Evolutionary conservation across 257 asterid genomes (phyloP).

Genomic region (Forsythia viridissima): DNA sequence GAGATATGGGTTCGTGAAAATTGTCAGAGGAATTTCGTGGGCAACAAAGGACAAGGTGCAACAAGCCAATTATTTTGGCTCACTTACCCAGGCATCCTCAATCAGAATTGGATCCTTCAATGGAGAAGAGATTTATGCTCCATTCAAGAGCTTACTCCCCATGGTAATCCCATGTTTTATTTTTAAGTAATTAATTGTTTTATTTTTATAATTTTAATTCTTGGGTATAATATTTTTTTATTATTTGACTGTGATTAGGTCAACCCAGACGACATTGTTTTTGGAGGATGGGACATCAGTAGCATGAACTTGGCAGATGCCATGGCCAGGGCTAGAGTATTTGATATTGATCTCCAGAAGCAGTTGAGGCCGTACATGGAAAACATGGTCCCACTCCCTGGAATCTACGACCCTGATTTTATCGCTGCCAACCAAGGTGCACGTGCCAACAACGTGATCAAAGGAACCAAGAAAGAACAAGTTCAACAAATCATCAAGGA

Average conservation of each 20-base stretch:
- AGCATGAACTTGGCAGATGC: conserved; percentile 94
- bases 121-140: conserved; percentile 98
- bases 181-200: not conserved
- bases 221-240: conserved; percentile 5
- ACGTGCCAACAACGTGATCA: conserved; percentile 85
- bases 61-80: conserved; percentile 92
- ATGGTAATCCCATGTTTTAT: conserved; percentile 51
- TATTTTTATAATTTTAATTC: not conserved
- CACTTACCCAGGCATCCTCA: conserved; percentile 89
- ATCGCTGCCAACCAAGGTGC: conserved; percentile 96
- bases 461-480: conserved; percentile 87
- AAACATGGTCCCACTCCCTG: conserved; percentile 97
- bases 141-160: conserved; percentile 94
- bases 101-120: conserved; percentile 90
- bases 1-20: conserved; percentile 24
- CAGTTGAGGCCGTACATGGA: conserved; percentile 99
- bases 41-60: conserved; percentile 95
- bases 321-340: conserved; percentile 91
- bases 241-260: conserved; percentile 54
- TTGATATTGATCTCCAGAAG: conserved; percentile 91
- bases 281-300: conserved; percentile 99
- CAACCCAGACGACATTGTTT: conserved; percentile 83
- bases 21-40: conserved; percentile 94
- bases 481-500: conserved; percentile 76
- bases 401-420: conserved; percentile 93